Evolutionary conservation across 257 asterid species (phyloP).

Genomic region (Hygrophila difformis): DNA sequence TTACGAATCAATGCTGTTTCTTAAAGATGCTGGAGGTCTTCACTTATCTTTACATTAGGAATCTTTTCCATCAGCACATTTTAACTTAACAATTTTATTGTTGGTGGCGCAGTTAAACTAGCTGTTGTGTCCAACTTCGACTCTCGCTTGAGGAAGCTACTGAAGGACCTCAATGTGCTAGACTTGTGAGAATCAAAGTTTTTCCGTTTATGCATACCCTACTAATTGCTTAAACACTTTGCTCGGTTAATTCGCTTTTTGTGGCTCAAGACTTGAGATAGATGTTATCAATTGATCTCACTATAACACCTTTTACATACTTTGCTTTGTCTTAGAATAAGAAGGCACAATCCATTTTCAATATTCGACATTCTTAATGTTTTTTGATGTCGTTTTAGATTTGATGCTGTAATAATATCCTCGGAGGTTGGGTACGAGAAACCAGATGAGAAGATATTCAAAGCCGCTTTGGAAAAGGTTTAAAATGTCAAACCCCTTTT

Average conservation of each 20-base stretch:
- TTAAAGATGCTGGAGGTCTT: conserved; percentile 81
- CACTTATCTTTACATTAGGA: conserved; percentile 20
- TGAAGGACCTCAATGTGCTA: conserved; percentile 65
- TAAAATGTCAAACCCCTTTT: neutral
- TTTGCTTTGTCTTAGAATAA: no score
- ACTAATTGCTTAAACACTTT: neutral
- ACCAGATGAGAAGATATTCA: conserved; percentile 74
- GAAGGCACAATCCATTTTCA: no score
- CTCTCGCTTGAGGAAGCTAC: conserved; percentile 80
- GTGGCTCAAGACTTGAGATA: no score
- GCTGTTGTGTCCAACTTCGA: conserved; percentile 97
- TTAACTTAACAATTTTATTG: neutral
- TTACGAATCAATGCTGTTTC: conserved; percentile 41
- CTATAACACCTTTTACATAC: no score
- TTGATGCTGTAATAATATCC: conserved; percentile 85
- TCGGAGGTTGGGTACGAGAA: conserved; percentile 90
- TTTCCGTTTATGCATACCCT: neutral
- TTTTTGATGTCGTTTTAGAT: conserved; percentile 31
- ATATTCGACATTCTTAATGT: no score
- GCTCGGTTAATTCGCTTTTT: neutral
- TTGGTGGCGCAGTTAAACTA: conserved; percentile 53
- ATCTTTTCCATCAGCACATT: conserved; percentile 12
- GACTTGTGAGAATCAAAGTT: conserved; percentile 52
- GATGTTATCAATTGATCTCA: no score
- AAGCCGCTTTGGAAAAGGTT: conserved; percentile 70